Base-by-base conservation (phyloP, 2,329 filamentous ascomycete species). In the Aspergillus clavatus region DNA sequence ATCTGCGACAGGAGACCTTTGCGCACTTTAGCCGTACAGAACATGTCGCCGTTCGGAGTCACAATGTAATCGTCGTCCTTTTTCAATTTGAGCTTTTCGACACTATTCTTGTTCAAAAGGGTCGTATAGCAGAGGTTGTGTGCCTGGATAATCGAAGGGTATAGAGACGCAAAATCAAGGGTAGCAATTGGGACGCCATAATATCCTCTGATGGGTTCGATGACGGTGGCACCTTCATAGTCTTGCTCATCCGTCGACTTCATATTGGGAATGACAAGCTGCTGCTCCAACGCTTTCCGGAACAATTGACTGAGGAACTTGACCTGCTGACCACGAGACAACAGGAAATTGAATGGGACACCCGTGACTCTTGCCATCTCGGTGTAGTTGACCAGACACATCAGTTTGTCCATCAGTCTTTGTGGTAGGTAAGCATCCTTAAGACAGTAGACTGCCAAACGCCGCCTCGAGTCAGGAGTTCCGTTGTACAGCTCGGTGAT, bases 281-380 rank as follows among this genome's bases (percentile, higher is more conserved):
- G 86, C 62, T 98, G 88, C 54, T 97, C 89, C 23, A 93, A 70
- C 3, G 93, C 90, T 68, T 97, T 97, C 46, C 93, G 84, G 77
- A 95, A 98, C 12, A 98, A 76, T 64, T 98, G 93, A 65, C 90
- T 97, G 71, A 98, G 81, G 71, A 98, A 98, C 62, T 95, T 95
- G 65, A 98, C 84, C 69, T 98, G 94, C 66, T 98, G 93, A 36
- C 93, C 93, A 62, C 90, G 83, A 19, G 93, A 83, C 2, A 98
- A 78, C 36, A 98, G 78, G 62, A 86, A 95, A 63, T 95, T 97
- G 75, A 98, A 98, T 0, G 93, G 93, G 4, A 98, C 91, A 58
- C 93, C 93, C 21, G 94, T 98, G 70, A 98, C 93, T 81, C 93
- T 93, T 46, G 93, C 91, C 93, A 98, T 98, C 71, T 98, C 93